A percentile compares a stretch with the other conserved stretches of the same genome.
phyloP scores from a whole-genome alignment of 2,329 filamentous ascomycete genomes.

The Huntiella bhutanensis region DNA sequence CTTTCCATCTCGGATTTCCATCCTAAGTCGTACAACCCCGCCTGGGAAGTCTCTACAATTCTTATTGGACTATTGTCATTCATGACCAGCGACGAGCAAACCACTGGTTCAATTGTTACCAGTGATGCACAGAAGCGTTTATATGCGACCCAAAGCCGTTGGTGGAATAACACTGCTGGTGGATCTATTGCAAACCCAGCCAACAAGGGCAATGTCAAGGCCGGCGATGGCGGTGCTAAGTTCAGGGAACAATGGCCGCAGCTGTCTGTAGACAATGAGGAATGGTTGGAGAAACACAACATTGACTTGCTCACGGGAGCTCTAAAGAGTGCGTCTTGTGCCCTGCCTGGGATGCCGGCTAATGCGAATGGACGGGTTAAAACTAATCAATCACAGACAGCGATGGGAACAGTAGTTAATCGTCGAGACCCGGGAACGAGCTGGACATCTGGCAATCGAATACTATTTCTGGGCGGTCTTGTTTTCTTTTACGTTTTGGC shows the following conservation, averaged over 20 bases:
- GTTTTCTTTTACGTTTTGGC: constrained; percentile 73
- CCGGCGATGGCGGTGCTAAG: constrained; percentile 79
- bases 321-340: constrained; percentile 20
- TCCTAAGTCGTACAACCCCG: constrained; percentile 92
- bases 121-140: constrained; percentile 59
- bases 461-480: constrained; percentile 47
- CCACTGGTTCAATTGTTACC: constrained; percentile 70
- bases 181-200: constrained; percentile 45
- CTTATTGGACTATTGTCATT: constrained; percentile 85
- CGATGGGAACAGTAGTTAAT: constrained; percentile 59
- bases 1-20: constrained; percentile 96
- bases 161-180: constrained; percentile 94
- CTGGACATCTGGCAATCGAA: constrained; percentile 66
- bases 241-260: constrained; percentile 84
- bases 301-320: constrained; percentile 62
- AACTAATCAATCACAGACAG: constrained; percentile 35
- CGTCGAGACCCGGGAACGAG: constrained; percentile 57
- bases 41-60: constrained; percentile 96
- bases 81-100: constrained; percentile 99
- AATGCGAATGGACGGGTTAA: constrained; percentile 6
- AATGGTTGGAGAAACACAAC: constrained; percentile 70
- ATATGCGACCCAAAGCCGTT: constrained; percentile 59
- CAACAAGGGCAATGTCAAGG: constrained; percentile 64
- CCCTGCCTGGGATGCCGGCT: constrained; percentile 26
- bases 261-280: constrained; percentile 72